Percentiles rank a stretch among this genome's conserved stretches.
Conservation (phyloP, 306 rosid species). For the Quercus bicolor region DNA sequence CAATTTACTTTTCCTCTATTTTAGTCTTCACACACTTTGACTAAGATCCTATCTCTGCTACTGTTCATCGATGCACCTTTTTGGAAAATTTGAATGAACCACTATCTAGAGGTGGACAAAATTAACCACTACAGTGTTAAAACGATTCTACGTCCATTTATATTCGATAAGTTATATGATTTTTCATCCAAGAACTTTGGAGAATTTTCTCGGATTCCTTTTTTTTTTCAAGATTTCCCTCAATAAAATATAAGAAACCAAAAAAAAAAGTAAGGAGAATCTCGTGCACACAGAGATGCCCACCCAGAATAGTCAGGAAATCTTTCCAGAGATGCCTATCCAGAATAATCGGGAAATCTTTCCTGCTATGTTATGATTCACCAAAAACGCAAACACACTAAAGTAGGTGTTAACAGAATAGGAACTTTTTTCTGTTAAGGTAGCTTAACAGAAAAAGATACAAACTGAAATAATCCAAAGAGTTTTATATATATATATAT, state of each 20-base stretch:
- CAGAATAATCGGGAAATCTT: background rate
- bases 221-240: background rate
- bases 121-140: background rate
- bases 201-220: background rate
- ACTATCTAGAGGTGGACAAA: background rate
- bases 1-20: too few relatives aligned
- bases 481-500: too few relatives aligned
- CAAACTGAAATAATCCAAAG: too few relatives aligned
- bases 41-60: too few relatives aligned
- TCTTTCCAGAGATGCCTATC: background rate
- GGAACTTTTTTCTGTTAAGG: too few relatives aligned
- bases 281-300: background rate
- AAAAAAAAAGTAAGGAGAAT: background rate
- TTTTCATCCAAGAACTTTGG: background rate
- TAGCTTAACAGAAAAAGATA: too few relatives aligned
- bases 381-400: background rate
- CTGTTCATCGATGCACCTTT: too few relatives aligned
- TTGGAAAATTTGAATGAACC: too few relatives aligned
- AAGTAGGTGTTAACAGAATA: too few relatives aligned
- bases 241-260: background rate
- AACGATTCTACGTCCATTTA: background rate
- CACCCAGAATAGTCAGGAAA: background rate
- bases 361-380: background rate
- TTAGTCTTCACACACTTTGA: too few relatives aligned
- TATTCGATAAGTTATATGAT: background rate